Conservation (phyloP, 225 moss, liverwort and hornwort species). For the Marchantia polymorpha region DNA sequence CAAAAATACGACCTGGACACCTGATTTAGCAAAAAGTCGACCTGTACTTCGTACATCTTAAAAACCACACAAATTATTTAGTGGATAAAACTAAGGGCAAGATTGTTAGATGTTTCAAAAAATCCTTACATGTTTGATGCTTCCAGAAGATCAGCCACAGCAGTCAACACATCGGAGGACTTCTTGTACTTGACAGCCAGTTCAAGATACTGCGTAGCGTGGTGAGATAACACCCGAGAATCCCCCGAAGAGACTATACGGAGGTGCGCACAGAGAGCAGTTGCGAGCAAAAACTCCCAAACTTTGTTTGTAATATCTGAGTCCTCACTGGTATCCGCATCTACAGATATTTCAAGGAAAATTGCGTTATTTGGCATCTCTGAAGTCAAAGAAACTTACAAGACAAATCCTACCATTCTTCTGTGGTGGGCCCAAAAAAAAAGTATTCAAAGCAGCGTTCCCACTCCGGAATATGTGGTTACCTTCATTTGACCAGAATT, state of each 20-base stretch:
- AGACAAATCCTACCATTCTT: background rate
- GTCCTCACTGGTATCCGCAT: slow-evolving; percentile 13
- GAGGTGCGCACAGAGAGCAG: slow-evolving; percentile 67
- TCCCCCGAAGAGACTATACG: slow-evolving; percentile 34
- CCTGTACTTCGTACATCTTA: too few relatives aligned
- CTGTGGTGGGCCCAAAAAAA: background rate
- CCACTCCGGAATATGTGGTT: too few relatives aligned
- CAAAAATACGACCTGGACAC: background rate
- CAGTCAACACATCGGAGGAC: slow-evolving; percentile 62
- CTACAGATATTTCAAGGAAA: background rate
- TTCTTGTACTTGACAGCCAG: slow-evolving; percentile 56
- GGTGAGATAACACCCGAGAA: background rate
- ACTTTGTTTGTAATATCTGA: slow-evolving; percentile 38
- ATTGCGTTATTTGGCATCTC: background rate
- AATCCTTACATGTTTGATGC: background rate
- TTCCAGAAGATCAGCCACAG: slow-evolving; percentile 32
- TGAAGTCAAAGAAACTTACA: background rate
- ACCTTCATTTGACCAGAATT: too few relatives aligned
- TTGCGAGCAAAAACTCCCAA: slow-evolving; percentile 68
- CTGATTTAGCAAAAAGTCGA: background rate
- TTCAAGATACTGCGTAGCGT: slow-evolving; percentile 47
- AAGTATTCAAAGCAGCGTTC: too few relatives aligned
- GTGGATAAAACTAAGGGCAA: background rate
- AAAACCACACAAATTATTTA: background rate
- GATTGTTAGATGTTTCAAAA: background rate